Evolutionary conservation across 2,329 filamentous ascomycete genomes (phyloP).

Genomic region (Davidsoniella neocaledoniae): DNA sequence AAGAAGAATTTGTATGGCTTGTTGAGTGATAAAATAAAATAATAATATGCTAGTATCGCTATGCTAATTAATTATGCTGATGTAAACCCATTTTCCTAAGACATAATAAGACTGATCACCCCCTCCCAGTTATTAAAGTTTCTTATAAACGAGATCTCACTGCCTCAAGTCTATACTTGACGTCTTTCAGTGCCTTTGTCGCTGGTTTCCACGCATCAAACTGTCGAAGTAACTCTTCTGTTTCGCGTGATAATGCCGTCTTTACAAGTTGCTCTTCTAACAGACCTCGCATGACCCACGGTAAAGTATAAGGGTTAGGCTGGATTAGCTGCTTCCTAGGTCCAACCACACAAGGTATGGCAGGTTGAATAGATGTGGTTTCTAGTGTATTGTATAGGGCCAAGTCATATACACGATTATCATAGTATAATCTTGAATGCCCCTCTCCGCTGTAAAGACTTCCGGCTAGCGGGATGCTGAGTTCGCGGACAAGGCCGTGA

Average conservation of each 20-base stretch:
- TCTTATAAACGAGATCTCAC: constrained; percentile 45
- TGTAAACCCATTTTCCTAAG: too few relatives aligned
- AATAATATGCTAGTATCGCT: neutral
- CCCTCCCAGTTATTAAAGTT: neutral
- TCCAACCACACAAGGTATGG: constrained; percentile 23
- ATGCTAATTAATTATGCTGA: neutral
- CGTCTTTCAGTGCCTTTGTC: constrained; percentile 84
- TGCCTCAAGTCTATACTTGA: constrained; percentile 84
- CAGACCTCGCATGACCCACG: constrained; percentile 88
- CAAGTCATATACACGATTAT: constrained; percentile 67
- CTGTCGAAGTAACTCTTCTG: constrained; percentile 59
- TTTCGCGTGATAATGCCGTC: constrained; percentile 61
- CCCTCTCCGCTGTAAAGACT: constrained; percentile 85
- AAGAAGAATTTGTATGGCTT: too few relatives aligned
- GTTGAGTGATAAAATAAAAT: neutral
- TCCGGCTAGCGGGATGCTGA: constrained; percentile 75
- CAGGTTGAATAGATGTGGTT: constrained; percentile 37
- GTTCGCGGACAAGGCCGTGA: constrained; percentile 80
- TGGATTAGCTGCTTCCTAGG: constrained; percentile 23
- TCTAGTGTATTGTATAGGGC: constrained; percentile 59
- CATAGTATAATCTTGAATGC: constrained; percentile 85
- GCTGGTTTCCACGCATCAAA: constrained; percentile 89
- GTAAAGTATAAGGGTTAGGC: constrained; percentile 75
- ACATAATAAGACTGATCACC: neutral
- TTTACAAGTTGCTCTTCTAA: constrained; percentile 85